Percentiles rank a stretch among this genome's conserved stretches.
These are phyloP conservation scores for Crassisporium funariophilum DNA, from an alignment of 768 basidiomycete species.

Conservation along the genomic window DNA sequence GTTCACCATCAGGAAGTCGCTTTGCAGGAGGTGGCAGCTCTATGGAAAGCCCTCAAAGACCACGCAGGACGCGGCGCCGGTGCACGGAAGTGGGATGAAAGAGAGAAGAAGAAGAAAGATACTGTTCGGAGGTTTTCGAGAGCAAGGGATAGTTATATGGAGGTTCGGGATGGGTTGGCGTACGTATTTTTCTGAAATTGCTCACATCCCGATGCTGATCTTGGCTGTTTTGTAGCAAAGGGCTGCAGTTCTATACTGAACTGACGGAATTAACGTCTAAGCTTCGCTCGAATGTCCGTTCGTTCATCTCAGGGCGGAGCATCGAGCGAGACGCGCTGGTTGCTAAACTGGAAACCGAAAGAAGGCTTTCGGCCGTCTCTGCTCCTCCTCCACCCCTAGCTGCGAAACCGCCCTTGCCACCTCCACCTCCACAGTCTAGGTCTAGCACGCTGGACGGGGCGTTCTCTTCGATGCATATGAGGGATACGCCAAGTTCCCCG, in stretches of 20 bases:
- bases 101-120: conserved; percentile 80
- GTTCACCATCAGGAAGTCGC: conserved; percentile 74
- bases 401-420: conserved; percentile 51
- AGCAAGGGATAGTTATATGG: conserved; percentile 85
- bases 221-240: conserved; percentile 58
- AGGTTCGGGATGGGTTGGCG: conserved; percentile 84
- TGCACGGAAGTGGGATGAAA: conserved; percentile 79
- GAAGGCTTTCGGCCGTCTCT: conserved; percentile 52
- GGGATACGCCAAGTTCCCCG: conserved; percentile 27
- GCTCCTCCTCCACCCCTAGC: conserved; percentile 49
- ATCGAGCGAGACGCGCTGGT: conserved; percentile 71
- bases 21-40: conserved; percentile 71
- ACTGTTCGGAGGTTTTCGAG: conserved; percentile 67
- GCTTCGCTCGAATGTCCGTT: conserved; percentile 58
- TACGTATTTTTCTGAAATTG: conserved; percentile 41
- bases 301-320: conserved; percentile 64
- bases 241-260: conserved; percentile 86
- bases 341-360: conserved; percentile 72
- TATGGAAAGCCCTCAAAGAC: conserved; percentile 76
- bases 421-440: conserved; percentile 44
- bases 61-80: conserved; percentile 75
- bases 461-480: conserved; percentile 59
- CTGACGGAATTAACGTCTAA: conserved; percentile 63
- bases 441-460: conserved; percentile 43
- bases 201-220: conserved; percentile 8